Evolutionary conservation across 2,329 filamentous ascomycete species (phyloP).

Genomic region (Cucurbitaria berberidis): DNA sequence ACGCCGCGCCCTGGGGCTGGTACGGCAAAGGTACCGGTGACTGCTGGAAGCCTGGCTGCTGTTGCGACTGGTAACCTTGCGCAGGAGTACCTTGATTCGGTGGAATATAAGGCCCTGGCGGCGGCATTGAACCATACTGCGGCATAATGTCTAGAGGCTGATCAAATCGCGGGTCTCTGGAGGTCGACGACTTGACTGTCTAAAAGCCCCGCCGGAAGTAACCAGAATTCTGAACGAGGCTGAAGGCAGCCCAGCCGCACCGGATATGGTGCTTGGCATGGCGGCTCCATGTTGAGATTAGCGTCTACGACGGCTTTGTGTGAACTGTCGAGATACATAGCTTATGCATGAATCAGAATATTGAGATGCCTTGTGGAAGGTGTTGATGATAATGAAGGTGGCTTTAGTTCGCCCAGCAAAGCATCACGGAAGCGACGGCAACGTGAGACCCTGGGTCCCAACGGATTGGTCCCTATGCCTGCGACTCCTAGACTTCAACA

Average conservation of each 20-base stretch:
- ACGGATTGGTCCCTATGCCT: background rate
- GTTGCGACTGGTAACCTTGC: slow-evolving; percentile 10
- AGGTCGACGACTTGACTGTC: background rate
- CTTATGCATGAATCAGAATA: background rate
- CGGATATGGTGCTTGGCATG: slow-evolving; percentile 18
- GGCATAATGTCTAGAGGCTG: slow-evolving; percentile 31
- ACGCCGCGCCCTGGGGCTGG: slow-evolving; percentile 21
- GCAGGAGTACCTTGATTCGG: slow-evolving; percentile 23
- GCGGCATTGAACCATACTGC: slow-evolving; percentile 39
- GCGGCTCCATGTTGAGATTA: slow-evolving; percentile 8
- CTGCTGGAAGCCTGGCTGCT: slow-evolving; percentile 13
- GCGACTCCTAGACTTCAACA: background rate
- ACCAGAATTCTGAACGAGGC: slow-evolving; percentile 3
- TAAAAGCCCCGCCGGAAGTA: slow-evolving; percentile 1
- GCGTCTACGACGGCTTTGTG: slow-evolving; percentile 1
- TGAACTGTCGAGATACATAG: too few relatives aligned
- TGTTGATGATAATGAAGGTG: background rate
- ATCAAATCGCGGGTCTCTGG: too few relatives aligned
- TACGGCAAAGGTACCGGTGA: slow-evolving; percentile 22
- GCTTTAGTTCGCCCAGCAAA: background rate
- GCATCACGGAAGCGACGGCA: slow-evolving; percentile 9
- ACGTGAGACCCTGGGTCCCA: background rate
- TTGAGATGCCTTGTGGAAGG: background rate
- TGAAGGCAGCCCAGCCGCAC: slow-evolving; percentile 17
- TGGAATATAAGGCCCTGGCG: slow-evolving; percentile 36